A percentile compares a stretch with the other conserved stretches of the same genome.
Conservation (phyloP, 2,329 filamentous ascomycete species). For the Fusarium heterosporum region DNA sequence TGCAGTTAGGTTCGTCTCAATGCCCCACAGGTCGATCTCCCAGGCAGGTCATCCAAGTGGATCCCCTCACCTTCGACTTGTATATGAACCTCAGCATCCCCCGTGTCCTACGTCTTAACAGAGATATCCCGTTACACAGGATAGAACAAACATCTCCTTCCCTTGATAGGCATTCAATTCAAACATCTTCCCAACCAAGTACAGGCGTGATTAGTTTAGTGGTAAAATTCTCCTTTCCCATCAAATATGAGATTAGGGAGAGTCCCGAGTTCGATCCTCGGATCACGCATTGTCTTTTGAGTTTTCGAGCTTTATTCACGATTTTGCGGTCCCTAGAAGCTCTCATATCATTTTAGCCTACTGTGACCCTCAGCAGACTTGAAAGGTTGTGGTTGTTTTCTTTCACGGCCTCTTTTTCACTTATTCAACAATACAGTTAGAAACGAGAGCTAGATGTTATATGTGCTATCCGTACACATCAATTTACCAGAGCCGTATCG, state of each 20-base stretch:
- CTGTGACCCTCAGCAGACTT: too few relatives aligned
- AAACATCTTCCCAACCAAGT: conserved; percentile 1
- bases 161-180: conserved; percentile 3
- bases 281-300: conserved; percentile 45
- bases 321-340: not conserved
- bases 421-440: not conserved
- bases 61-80: not conserved
- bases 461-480: not conserved
- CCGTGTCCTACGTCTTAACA: not conserved
- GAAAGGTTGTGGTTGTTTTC: not conserved
- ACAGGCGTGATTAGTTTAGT: conserved; percentile 52
- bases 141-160: not conserved
- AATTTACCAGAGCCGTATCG: not conserved
- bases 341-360: not conserved
- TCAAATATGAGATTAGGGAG: conserved; percentile 41
- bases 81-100: conserved; percentile 27
- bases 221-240: conserved; percentile 57
- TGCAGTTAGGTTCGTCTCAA: conserved; percentile 9
- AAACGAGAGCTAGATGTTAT: not conserved
- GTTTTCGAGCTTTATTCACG: not conserved
- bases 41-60: conserved; percentile 7
- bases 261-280: conserved; percentile 54
- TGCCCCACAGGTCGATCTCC: conserved; percentile 13
- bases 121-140: conserved; percentile 1
- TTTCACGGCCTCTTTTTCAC: not conserved